Conservation (phyloP, 768 basidiomycete species). For the Leucocoprinus leucothites region DNA sequence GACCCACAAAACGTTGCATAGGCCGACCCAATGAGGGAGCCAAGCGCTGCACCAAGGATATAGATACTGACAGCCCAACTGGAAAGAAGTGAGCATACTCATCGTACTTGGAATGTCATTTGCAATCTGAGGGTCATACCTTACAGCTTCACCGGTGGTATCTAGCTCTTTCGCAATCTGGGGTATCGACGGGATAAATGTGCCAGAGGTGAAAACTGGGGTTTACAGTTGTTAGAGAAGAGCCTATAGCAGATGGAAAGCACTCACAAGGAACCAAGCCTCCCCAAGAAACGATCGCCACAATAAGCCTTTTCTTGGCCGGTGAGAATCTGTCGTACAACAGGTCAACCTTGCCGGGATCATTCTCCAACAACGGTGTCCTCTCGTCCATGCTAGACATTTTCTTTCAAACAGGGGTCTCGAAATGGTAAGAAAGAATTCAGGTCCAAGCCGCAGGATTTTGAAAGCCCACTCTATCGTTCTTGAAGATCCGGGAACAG, state of each 20-base stretch:
- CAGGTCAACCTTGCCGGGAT: slow-evolving; percentile 21
- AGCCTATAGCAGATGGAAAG: too few species aligned
- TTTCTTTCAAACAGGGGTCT: background rate
- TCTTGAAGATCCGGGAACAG: too few species aligned
- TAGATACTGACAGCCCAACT: slow-evolving; percentile 37
- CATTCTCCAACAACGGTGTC: slow-evolving; percentile 27
- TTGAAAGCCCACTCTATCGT: background rate
- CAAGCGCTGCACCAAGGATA: slow-evolving; percentile 31
- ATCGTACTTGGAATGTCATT: slow-evolving; percentile 1
- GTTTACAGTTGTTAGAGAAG: too few species aligned
- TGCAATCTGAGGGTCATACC: slow-evolving; percentile 31
- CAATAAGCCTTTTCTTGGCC: slow-evolving; percentile 47
- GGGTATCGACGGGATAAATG: slow-evolving; percentile 74
- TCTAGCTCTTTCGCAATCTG: slow-evolving; percentile 65
- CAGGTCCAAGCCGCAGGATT: background rate
- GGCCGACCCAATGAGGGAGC: slow-evolving; percentile 29
- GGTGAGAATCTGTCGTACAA: slow-evolving; percentile 57
- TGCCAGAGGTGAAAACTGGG: slow-evolving; percentile 71
- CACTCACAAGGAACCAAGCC: slow-evolving; percentile 60
- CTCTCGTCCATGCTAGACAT: slow-evolving; percentile 6
- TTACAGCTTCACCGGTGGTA: slow-evolving; percentile 54
- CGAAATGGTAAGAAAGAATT: background rate
- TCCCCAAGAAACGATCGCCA: slow-evolving; percentile 54
- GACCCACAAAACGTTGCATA: slow-evolving; percentile 37
- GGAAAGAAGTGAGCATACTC: background rate